phyloP scores from a whole-genome alignment of 1,284 basidiomycete species.

The Golubevia pallescens region DNA sequence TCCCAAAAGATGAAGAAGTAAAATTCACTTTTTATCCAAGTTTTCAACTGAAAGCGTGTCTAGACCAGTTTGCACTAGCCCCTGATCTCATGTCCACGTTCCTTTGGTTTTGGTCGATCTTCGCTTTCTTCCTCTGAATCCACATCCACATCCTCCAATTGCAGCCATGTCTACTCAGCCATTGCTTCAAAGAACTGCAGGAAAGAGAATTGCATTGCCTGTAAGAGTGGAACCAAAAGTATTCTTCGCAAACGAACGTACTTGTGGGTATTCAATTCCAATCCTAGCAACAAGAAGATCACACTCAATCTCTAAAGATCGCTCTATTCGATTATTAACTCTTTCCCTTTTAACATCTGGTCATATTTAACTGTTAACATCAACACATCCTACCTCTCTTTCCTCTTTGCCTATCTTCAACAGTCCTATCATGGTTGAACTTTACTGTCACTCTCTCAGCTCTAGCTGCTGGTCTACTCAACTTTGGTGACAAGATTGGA shows the following conservation, averaged over 20 bases:
- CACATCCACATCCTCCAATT: too few species aligned
- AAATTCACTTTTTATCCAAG: too few species aligned
- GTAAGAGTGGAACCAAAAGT: constrained; percentile 64
- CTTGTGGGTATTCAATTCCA: constrained; percentile 34
- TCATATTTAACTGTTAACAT: neutral
- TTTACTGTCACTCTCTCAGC: constrained; percentile 64
- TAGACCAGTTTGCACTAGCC: too few species aligned
- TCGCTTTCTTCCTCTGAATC: too few species aligned
- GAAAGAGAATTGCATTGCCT: constrained; percentile 63
- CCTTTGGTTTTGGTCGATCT: too few species aligned
- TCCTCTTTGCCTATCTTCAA: constrained; percentile 10
- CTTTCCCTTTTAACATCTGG: constrained; percentile 1
- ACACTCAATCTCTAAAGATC: too few species aligned
- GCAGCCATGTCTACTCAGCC: too few species aligned
- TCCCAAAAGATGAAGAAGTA: too few species aligned
- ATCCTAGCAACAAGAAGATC: neutral
- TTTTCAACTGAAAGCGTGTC: too few species aligned
- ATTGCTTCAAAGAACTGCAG: too few species aligned
- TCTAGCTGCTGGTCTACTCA: constrained; percentile 61
- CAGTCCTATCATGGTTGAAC: constrained; percentile 64
- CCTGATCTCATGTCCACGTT: too few species aligned
- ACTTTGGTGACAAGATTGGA: constrained; percentile 70
- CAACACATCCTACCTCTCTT: neutral
- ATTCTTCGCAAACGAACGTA: constrained; percentile 63
- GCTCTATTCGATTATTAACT: too few species aligned